Evolutionary conservation across 179 eudicot genomes (phyloP), one percentile per base, ranked within the genome.

Genomic region (Sideroxylon spinosum): DNA sequence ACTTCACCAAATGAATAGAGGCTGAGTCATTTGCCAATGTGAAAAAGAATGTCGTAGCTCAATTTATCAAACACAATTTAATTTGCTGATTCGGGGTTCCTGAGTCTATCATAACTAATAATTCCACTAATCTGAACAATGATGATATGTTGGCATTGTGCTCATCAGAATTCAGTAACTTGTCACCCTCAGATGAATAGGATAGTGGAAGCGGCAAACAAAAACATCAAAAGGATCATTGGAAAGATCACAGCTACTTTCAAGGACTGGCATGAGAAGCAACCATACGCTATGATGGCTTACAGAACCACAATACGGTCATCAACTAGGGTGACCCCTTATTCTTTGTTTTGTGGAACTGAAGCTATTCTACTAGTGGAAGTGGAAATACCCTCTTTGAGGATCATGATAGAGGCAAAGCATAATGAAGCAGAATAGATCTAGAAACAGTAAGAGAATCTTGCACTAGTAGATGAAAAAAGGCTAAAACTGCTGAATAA

Each of bases 281-380:
- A 67, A 0, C 66, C 67, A 0, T 74, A 75, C 37, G 75, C 78
- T 0, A 7, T 80, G 2, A 56, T 64, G 82, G 78, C 67, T 0
- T 75, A 80, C 8, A 22, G 52, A 0, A 80, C 48, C 0, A 22
- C 78, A 0, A 22, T 75, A 0, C 50, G 73, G 1, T 53, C 16
- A 0, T 56, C 75, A 0, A 80, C 60, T 0, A 22, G 73, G 4
- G 62, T 44, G 3, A 67, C 81, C 28, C 71, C 46, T 2, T 63
- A 63, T 25, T 76, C 78, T 10, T 22, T 78, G 13, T 60, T 70
- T 0, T 74, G 74, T 26, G 75, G 82, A 0, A 68, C 20, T 17
- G 78, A 75, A 25, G 63, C 63, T 0, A 53, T 75, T 0, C 32
- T 74, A 17, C 82, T 75, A 0, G 9, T 59, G 0, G 62, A 74